These are phyloP conservation scores for Omphalotus guepiniiformis DNA, from an alignment of 768 basidiomycete species.

Conservation along the genomic window DNA sequence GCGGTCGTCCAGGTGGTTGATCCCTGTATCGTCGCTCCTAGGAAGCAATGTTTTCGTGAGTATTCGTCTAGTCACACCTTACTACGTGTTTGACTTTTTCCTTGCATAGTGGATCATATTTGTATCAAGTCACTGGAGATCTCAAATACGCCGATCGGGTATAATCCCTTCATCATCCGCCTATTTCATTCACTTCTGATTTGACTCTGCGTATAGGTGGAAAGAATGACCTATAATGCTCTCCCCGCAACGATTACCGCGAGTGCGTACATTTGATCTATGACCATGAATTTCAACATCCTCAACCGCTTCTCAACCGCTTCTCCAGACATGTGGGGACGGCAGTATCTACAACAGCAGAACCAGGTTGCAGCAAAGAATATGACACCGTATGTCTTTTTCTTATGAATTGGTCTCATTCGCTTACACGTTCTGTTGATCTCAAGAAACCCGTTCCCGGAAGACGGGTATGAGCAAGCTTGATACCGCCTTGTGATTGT, in stretches of 20 bases:
- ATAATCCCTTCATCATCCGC: background rate
- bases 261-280: constrained; percentile 30
- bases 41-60: constrained; percentile 61
- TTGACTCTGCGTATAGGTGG: constrained; percentile 23
- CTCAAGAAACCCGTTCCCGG: constrained; percentile 47
- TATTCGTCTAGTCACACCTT: constrained; percentile 1
- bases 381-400: constrained; percentile 39
- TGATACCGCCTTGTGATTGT: background rate
- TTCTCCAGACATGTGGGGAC: constrained; percentile 52
- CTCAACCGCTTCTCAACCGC: background rate
- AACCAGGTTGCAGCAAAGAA: constrained; percentile 55
- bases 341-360: constrained; percentile 58
- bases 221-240: constrained; percentile 48
- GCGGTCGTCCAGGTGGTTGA: background rate
- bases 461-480: constrained; percentile 38
- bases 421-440: constrained; percentile 1
- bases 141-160: constrained; percentile 47
- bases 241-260: constrained; percentile 45
- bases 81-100: background rate
- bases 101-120: constrained; percentile 42
- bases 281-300: background rate
- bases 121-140: constrained; percentile 55
- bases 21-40: constrained; percentile 12
- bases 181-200: background rate
- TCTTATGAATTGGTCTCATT: background rate